phyloP scores from a whole-genome alignment of 257 asterid genomes.

The Echites panduratus region DNA sequence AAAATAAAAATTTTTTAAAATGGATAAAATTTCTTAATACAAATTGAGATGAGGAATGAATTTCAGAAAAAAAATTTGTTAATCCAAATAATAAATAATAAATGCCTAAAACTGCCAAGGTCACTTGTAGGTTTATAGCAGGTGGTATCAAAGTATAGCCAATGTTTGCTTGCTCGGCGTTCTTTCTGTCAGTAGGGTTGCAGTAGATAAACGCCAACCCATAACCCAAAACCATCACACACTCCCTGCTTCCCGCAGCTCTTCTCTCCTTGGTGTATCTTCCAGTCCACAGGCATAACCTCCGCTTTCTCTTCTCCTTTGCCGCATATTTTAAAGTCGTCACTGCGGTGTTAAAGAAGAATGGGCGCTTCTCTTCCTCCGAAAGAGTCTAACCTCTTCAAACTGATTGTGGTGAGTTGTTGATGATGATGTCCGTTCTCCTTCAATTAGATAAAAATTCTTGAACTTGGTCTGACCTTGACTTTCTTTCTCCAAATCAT shows the following conservation, averaged over 20 bases:
- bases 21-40: too few relatives aligned
- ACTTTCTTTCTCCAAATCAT: constrained; percentile 5
- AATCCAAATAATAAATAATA: too few relatives aligned
- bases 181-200: constrained; percentile 62
- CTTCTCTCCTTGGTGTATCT: too few relatives aligned
- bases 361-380: constrained; percentile 98
- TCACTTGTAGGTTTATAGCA: too few relatives aligned
- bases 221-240: too few relatives aligned
- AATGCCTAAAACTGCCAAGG: too few relatives aligned
- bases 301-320: constrained; percentile 12
- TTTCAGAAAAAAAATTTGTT: too few relatives aligned
- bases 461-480: constrained; percentile 3
- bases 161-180: constrained; percentile 2
- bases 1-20: too few relatives aligned
- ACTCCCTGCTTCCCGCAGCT: too few relatives aligned
- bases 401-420: constrained; percentile 89
- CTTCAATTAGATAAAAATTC: constrained; percentile 10
- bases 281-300: constrained; percentile 6
- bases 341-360: background rate
- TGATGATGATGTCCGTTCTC: constrained; percentile 10
- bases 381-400: constrained; percentile 97
- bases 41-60: too few relatives aligned
- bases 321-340: constrained; percentile 14
- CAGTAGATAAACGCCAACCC: constrained; percentile 84
- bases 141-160: too few relatives aligned